phyloP scores from a whole-genome alignment of 2,329 filamentous ascomycete genomes.

The Fusarium sp. region DNA sequence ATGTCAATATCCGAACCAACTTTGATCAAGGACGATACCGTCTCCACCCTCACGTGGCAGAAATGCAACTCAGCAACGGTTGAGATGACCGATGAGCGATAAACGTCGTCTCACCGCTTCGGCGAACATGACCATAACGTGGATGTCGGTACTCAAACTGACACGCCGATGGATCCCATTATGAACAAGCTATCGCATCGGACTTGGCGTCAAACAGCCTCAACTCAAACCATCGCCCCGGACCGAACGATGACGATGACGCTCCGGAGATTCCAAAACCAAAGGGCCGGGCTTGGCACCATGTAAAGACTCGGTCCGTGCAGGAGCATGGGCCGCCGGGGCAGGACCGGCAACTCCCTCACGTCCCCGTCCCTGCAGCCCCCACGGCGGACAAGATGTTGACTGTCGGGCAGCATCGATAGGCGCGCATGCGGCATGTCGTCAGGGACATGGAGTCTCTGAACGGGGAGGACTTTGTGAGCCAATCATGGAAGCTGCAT shows the following conservation, averaged over 20 bases:
- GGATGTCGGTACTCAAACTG: neutral
- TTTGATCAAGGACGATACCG: conserved; percentile 2
- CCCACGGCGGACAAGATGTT: conserved; percentile 35
- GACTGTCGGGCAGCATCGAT: conserved; percentile 24
- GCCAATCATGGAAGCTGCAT: conserved; percentile 39
- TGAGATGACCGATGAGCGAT: conserved; percentile 17
- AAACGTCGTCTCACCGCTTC: neutral
- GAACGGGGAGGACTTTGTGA: conserved; percentile 17
- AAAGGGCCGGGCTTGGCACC: conserved; percentile 21
- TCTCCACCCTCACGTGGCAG: conserved; percentile 44
- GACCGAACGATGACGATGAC: conserved; percentile 39
- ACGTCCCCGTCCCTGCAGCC: conserved; percentile 29
- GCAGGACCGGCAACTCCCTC: conserved; percentile 24
- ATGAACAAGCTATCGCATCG: conserved; percentile 1
- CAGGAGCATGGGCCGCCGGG: conserved; percentile 31
- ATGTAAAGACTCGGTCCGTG: conserved; percentile 40
- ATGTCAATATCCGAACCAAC: neutral
- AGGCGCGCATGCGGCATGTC: conserved; percentile 36
- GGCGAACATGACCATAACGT: neutral
- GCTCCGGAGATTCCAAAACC: conserved; percentile 19
- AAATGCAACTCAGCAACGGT: conserved; percentile 14
- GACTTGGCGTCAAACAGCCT: conserved; percentile 15
- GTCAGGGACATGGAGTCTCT: conserved; percentile 30
- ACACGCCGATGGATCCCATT: conserved; percentile 2
- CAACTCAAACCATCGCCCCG: conserved; percentile 26